Base-by-base conservation (phyloP, 768 basidiomycete genomes). In the Hirschioporus abietinus region DNA sequence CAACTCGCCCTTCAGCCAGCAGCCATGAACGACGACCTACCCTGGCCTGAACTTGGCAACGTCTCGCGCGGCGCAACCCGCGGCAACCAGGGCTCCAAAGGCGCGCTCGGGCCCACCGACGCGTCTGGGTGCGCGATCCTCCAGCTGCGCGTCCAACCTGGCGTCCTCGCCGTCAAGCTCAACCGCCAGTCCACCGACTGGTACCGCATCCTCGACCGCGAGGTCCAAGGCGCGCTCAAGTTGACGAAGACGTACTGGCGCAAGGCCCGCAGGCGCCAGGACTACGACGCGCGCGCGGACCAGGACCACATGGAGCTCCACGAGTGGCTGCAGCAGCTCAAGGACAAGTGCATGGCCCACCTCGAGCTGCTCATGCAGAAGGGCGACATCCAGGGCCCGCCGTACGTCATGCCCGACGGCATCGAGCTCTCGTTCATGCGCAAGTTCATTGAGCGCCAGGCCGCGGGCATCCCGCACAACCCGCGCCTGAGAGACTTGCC, bases 221-320 rank as follows among this genome's bases (percentile, higher is more conserved):
- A 92, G 76, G 91, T 93, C 67, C 92, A 86, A 73, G 84, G 86
- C 69, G 91, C 91, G 18, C 85, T 93, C 71, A 92, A 92, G 75
- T 79, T 91, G 70, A 93, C 91, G 30, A 93, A 92, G 78, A 92
- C 90, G 0, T 93, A 90, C 75, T 93, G 91, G 91, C 82, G 91
- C 69, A 93, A 93, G 73, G 78, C 77, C 3, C 70, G 75, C 83
- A 87, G 91, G 77, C 86, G 91, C 68, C 91, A 93, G 77, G 91
- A 92, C 78, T 93, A 90, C 77, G 90, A 93, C 73, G 86, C 89
- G 63, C 86, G 88, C 63, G 91, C 91, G 1, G 91, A 93, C 79
- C 91, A 92, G 74, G 91, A 93, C 73, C 91, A 93, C 72, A 93
- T 93, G 91, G 91, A 93, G 73, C 78, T 93, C 24, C 91, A 93